Base-by-base conservation (phyloP, 2,329 filamentous ascomycete genomes). In the Pseudogymnoascus verrucosus region DNA sequence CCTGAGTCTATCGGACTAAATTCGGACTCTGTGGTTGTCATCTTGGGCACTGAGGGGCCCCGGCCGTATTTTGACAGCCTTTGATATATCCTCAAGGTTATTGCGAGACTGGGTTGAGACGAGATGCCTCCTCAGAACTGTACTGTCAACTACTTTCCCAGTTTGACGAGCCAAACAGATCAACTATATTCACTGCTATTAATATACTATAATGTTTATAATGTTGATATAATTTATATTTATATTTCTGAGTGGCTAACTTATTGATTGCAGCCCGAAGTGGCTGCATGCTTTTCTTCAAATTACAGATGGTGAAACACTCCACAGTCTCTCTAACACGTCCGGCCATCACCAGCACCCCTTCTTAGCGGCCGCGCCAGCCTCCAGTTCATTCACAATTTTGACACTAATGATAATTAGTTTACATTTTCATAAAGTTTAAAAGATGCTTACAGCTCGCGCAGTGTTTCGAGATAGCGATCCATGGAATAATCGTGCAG, bases 11-110 rank as follows among this genome's bases (percentile, higher is more conserved):
- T 54, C 2, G 26, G 47, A 11, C 69, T 85, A 0, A 71, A 75
- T 6, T 68, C 73, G 0, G 74, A 84, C n/a, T 81, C 84, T 0
- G 78, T 86, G 0, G 79, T 91, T 0, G 80, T 91, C 0, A 72
- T 91, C 1, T 80, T 90, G 44, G 87, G 83, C 66, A 91, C 89
- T 0, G 87, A 90, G 71, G 86, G 86, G 0, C 68, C 70, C 7
- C 78, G 87, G 39, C 76, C 80, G 1, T 89, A 89, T 66, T 54
- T 31, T 12, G 26, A 54, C 5, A 19, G 3, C 7, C 47, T 54
- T 16, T 54, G 8, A 54, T 31, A 51, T 51, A 3, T n/a, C 5
- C 40, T 23, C 12, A 51, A 8, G 21, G 4, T 5, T 19, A 23
- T 23, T 26, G 6, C 1, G 21, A 8, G 21, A 4, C 21, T 6